Evolutionary conservation across 208 protist genomes (phyloP).

Genomic region (Acanthamoeba sp.): DNA sequence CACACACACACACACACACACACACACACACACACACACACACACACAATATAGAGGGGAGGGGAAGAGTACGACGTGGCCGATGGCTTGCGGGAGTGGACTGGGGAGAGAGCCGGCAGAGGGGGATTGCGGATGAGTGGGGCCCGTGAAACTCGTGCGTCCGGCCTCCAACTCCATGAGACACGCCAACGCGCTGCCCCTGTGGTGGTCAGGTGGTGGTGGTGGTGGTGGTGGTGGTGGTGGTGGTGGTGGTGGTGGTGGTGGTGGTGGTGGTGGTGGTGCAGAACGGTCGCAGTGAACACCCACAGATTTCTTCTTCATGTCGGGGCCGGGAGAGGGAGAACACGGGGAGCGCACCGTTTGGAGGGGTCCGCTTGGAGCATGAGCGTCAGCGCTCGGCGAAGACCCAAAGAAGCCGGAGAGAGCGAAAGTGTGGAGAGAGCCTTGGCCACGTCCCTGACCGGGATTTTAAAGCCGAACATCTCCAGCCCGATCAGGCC

Average conservation of each 20-base stretch:
- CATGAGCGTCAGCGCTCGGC: background rate
- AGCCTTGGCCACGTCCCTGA: background rate
- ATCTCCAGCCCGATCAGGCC: constrained; percentile 52
- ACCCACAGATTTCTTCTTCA: too few species aligned
- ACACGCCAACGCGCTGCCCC: constrained; percentile 16
- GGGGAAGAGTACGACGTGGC: background rate
- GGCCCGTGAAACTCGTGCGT: background rate
- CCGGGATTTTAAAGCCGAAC: constrained; percentile 53
- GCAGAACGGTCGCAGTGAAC: too few species aligned
- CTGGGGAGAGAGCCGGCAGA: background rate
- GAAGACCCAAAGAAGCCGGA: background rate
- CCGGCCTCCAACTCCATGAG: constrained; percentile 11
- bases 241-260: too few species aligned
- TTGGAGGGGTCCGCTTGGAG: constrained; percentile 29
- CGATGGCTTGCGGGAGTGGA: background rate
- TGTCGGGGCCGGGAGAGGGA: too few species aligned
- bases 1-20: too few species aligned
- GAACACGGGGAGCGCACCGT: background rate
- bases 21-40: too few species aligned
- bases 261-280: too few species aligned
- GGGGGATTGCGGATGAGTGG: background rate
- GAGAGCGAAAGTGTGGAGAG: background rate
- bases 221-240: too few species aligned
- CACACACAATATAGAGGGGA: too few species aligned
- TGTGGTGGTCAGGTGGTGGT: too few species aligned